Base-by-base conservation (phyloP, 768 basidiomycete species). In the Hirschioporus abietinus region DNA sequence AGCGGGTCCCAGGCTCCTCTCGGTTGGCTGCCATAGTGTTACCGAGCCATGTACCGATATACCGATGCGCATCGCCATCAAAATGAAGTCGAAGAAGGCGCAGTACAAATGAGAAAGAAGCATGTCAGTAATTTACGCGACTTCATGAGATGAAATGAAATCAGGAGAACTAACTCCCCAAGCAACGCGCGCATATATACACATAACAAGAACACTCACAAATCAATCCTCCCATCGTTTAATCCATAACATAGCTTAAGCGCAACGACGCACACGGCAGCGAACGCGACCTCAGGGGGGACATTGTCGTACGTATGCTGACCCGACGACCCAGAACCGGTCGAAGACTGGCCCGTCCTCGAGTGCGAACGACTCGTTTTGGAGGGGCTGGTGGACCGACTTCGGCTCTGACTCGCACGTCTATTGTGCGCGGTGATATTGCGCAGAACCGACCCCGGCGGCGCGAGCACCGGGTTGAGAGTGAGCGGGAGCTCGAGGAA, bases 191-290 rank as follows among this genome's bases (percentile, higher is more conserved):
- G 42, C 42, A 52, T 52, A 52, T 52, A 52, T 52, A 52, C 20
- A 52, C 20, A 52, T 52, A 52, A 52, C 15, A 20, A 52, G 15
- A 20, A 5, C 42, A 52, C 42, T 52, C 42, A 52, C 42, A 52
- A 3, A 52, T 52, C 42, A 52, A 52, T 20, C 15, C 15, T 20
- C 42, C 42, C 67, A 35, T 88, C 92, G 73, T 95, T 93, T 30
- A 95, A 73, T 0, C 94, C 95, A 71, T 95, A 95, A 26, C 88
- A 84, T 82, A 96, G 82, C 78, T 95, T 96, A 71, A 95, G 79
- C 36, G 88, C 87, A 12, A 93, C 81, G 15, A 95, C 81, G 62
- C 84, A 83, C 17, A 79, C 80, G 1, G 84, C 86, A 59, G 85
- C 73, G 25, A 93, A 77, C 1, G 83, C 82, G 63, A 89, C 78